Conservation (phyloP, 768 basidiomycete species). For the Naganishia vishniacii region DNA sequence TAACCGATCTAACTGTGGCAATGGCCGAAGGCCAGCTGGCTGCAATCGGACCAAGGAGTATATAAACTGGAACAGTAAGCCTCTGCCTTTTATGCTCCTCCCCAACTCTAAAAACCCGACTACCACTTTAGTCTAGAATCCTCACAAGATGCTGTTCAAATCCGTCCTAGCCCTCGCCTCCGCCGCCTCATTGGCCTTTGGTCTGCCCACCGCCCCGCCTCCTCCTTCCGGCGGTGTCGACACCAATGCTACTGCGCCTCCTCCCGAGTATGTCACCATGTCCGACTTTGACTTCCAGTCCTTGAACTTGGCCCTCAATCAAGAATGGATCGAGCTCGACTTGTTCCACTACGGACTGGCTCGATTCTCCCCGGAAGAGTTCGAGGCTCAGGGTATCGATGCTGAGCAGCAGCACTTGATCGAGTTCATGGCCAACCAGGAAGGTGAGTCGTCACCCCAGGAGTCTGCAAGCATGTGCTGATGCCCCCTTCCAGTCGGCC, state of each 20-base stretch:
- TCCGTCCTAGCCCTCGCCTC: constrained; percentile 20
- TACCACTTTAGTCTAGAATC: no score
- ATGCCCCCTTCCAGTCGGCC: constrained; percentile 56
- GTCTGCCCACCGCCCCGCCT: constrained; percentile 37
- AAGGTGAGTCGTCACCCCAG: constrained; percentile 11
- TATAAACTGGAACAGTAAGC: no score
- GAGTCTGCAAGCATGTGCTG: background rate
- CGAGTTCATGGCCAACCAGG: constrained; percentile 56
- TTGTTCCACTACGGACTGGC: constrained; percentile 59
- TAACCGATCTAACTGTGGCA: no score
- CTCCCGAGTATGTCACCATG: constrained; percentile 41
- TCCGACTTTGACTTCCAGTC: constrained; percentile 55
- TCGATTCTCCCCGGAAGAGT: constrained; percentile 57
- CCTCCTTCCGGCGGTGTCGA: constrained; percentile 39
- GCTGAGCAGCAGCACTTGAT: constrained; percentile 58
- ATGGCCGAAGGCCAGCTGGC: no score
- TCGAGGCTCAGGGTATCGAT: constrained; percentile 56
- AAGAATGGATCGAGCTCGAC: constrained; percentile 52
- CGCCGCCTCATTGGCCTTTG: constrained; percentile 25
- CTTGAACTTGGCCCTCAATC: constrained; percentile 58
- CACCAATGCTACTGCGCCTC: constrained; percentile 44
- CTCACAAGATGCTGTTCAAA: constrained; percentile 21
- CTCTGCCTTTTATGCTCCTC: no score
- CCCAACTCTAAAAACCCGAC: no score
- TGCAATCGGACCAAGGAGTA: no score